Conservation (phyloP, 2,329 filamentous ascomycete genomes). For the Onygena corvina region DNA sequence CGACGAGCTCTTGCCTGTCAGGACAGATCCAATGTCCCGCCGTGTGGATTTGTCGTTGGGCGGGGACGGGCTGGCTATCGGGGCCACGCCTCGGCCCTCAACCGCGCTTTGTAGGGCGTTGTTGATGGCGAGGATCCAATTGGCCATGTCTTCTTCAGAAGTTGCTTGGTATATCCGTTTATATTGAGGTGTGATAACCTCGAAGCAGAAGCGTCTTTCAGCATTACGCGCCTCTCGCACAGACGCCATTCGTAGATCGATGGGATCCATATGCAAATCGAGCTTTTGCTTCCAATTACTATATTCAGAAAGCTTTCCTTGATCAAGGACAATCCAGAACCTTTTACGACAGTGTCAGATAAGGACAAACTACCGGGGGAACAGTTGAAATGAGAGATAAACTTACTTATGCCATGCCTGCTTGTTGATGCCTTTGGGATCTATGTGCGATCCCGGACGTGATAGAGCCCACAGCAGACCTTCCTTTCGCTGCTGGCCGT, state of each 20-base stretch:
- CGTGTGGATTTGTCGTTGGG: constrained; percentile 50
- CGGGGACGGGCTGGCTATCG: constrained; percentile 31
- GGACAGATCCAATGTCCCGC: constrained; percentile 79
- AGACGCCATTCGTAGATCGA: constrained; percentile 91
- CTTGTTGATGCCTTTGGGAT: constrained; percentile 90
- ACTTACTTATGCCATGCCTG: constrained; percentile 96
- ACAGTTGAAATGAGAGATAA: not conserved
- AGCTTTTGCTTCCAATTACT: constrained; percentile 98
- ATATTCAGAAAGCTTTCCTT: constrained; percentile 93
- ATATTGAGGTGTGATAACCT: constrained; percentile 92
- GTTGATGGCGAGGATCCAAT: constrained; percentile 92
- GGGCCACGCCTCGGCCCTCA: constrained; percentile 56
- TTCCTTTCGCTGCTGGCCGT: constrained; percentile 68
- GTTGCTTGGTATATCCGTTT: constrained; percentile 96
- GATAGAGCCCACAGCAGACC: constrained; percentile 91
- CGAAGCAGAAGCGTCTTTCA: constrained; percentile 91
- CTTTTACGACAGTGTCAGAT: constrained; percentile 34
- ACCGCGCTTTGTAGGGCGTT: constrained; percentile 94
- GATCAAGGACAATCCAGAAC: constrained; percentile 97
- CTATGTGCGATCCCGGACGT: constrained; percentile 82
- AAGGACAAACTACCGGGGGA: not conserved
- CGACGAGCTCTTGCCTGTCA: constrained; percentile 77
- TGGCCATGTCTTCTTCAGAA: constrained; percentile 94
- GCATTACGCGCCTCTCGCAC: constrained; percentile 91
- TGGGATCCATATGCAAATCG: constrained; percentile 94